Base-by-base conservation (phyloP, 2,329 filamentous ascomycete species). In the Colletotrichum magnum region DNA sequence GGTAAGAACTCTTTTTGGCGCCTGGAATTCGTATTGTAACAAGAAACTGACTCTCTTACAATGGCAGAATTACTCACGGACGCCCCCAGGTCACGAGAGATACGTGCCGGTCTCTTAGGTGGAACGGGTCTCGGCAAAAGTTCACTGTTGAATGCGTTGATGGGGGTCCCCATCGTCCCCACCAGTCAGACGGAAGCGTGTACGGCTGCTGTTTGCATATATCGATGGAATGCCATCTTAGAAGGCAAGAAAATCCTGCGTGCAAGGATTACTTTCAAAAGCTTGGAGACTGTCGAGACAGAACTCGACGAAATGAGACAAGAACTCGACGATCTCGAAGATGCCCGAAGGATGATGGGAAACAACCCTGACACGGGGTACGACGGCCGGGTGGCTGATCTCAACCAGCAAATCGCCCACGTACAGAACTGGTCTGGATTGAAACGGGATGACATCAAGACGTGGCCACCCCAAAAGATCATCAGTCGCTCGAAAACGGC, bases 91-190 rank as follows among this genome's bases (percentile, higher is more conserved):
- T 56, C 41, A 13, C 64, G 64, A 2, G 43, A 67, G 32, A 61
- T 67, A 5, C 47, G 64, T 3, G 59, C 68, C 1, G 69, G 69
- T 1, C 6, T 71, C 7, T 7, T 51, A 2, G 71, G 72, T 6
- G 71, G 72, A 18, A 74, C 72, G 2, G 72, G 72, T 1, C 36
- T 69, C 4, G 72, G 72, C 9, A 74, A 74, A 24, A 71, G 70
- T 6, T 67, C 62, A 2, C 53, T 72, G 1, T 61, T 73, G 13
- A 74, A 73, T 10, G 63, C 68, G 2, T 48, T 74, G 2, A 41
- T 74, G 0, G 65, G 52, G 1, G 28, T 2, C 9, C 13, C 64
- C 7, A 52, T 74, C 12, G 64, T 63, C 1, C 73, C 71, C 0
- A 64, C 68, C 10, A 73, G 64, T 28, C 64, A 72, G 6, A 54